Evolutionary conservation across 352 stramenopile genomes (phyloP).

Genomic region (Pythium pectinolyticum): DNA sequence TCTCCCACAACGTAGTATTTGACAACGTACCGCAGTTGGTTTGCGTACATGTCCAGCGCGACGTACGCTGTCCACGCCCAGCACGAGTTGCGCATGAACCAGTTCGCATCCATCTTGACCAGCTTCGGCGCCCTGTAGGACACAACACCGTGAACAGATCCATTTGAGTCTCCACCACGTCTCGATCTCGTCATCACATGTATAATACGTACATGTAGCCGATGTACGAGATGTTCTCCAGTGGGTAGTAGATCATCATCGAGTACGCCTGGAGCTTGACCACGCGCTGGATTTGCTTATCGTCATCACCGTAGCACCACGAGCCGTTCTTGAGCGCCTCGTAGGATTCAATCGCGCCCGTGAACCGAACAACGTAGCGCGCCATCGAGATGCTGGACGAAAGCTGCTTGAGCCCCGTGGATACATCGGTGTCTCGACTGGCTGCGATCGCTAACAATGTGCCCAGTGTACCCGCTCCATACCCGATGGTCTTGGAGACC

Average conservation of each 20-base stretch:
- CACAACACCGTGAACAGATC: neutral
- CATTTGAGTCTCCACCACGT: neutral
- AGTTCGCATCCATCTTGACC: constrained; percentile 71
- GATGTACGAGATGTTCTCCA: constrained; percentile 83
- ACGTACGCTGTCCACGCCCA: constrained; percentile 74
- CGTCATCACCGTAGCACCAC: constrained; percentile 76
- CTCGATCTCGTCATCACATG: neutral
- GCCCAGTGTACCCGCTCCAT: constrained; percentile 53
- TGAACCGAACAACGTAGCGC: constrained; percentile 80
- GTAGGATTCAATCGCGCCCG: constrained; percentile 68
- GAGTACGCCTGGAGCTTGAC: constrained; percentile 72
- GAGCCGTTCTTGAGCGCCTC: constrained; percentile 74
- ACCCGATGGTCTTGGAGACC: constrained; percentile 83
- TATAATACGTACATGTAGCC: constrained; percentile 72
- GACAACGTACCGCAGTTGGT: constrained; percentile 57
- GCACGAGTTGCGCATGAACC: constrained; percentile 69
- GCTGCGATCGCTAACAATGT: constrained; percentile 53
- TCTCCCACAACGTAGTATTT: neutral
- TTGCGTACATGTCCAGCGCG: constrained; percentile 76
- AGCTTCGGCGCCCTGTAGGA: constrained; percentile 67
- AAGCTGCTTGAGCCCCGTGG: constrained; percentile 58
- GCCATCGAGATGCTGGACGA: constrained; percentile 77
- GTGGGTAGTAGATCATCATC: constrained; percentile 86
- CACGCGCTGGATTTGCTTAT: constrained; percentile 53
- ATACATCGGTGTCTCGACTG: constrained; percentile 51